Evolutionary conservation across 768 basidiomycete genomes (phyloP), one percentile per base, ranked within the genome.

Genomic region (Xerocomus potaroensis): DNA sequence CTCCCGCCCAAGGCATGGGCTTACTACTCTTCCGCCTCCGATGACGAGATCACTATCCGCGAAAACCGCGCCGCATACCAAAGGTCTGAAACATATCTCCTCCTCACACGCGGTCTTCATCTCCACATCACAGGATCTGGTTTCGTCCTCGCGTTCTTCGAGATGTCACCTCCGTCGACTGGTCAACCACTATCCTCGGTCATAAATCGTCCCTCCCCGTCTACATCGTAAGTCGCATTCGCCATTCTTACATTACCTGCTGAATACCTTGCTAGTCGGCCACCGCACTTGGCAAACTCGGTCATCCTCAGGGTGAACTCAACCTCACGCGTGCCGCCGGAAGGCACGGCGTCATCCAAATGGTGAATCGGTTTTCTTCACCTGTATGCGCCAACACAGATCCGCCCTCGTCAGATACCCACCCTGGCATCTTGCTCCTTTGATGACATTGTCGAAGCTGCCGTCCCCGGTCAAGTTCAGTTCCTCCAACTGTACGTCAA

Each of bases 401-500:
- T 27, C 7, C 8, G 23, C 83, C 22, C 87, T 86, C 1, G 87
- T 6, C 55, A 91, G 92, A 94, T 96, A 47, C 90, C 92, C 2
- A 94, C 93, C 1, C 72, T 97, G 14, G 88, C 93, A 0, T 91
- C 87, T 1, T 96, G 90, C 65, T 87, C 88, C 0, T 95, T 96
- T 64, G 90, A 97, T 63, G 91, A 95, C 64, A 80, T 96, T 40
- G 74, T 94, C 9, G 85, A 91, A 61, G 88, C 81, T 0, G 84
- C 91, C 6, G 67, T 76, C 37, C 83, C 83, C 2, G 81, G 76
- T 2, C 92, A 95, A 67, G 71, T 78, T 1, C 86, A 85, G 59
- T 91, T 91, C 64, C 65, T 95, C 43, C 93, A 97, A 65, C 69
- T 96, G 76, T 88, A 61, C 59, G 93, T 96, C 42, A 95, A 95